Evolutionary conservation across 305 asterid species (phyloP).

Genomic region (Solanum hybrid): DNA sequence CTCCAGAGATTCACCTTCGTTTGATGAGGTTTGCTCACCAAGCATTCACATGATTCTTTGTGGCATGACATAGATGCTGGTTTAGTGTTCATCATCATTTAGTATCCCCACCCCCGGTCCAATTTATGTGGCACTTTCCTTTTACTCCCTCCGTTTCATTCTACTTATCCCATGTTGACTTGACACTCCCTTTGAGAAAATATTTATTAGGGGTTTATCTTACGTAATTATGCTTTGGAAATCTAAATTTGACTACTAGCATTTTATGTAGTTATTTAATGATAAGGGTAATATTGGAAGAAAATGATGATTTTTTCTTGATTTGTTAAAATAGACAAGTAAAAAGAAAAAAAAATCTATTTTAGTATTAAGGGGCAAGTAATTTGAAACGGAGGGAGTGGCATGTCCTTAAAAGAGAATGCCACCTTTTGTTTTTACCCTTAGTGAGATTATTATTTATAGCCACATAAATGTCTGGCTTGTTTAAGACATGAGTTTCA

Average conservation of each 20-base stretch:
- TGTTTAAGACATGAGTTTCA: background rate
- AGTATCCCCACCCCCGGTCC: background rate
- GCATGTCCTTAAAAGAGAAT: background rate
- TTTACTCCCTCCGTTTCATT: background rate
- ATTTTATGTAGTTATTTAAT: background rate
- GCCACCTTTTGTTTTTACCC: background rate
- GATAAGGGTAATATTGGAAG: background rate
- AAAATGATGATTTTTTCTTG: background rate
- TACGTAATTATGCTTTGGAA: background rate
- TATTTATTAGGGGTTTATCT: background rate
- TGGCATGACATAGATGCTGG: background rate
- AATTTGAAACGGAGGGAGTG: background rate
- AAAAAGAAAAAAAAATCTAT: background rate
- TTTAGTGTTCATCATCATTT: background rate
- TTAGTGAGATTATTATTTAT: background rate
- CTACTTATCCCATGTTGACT: background rate
- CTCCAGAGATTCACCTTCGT: conserved; percentile 64
- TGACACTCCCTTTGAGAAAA: background rate
- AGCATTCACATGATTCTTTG: background rate
- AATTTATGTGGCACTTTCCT: background rate
- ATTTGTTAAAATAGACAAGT: background rate
- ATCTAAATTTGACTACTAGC: background rate
- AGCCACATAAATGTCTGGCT: background rate
- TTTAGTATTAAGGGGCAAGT: background rate
- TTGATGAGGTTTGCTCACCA: conserved; percentile 57